phyloP scores from a whole-genome alignment of 331 rosid genomes.

The Pyracantha coccinea region DNA sequence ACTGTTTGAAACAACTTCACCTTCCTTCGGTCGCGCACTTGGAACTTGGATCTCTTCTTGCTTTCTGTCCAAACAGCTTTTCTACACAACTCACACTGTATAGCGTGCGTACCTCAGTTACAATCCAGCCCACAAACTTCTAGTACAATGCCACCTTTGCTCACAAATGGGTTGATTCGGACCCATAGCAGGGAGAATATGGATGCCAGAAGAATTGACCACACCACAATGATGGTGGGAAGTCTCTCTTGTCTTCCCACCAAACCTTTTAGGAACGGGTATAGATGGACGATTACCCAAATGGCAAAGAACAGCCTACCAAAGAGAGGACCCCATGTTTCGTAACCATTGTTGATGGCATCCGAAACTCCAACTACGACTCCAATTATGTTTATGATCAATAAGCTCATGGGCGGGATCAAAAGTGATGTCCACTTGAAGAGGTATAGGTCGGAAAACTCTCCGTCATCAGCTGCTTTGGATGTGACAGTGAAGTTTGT shows the following conservation, averaged over 20 bases:
- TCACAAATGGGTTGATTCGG: slow-evolving; percentile 71
- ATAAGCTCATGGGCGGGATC: slow-evolving; percentile 64
- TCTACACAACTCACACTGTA: slow-evolving; percentile 5
- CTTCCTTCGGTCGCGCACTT: not conserved
- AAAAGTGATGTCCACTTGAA: slow-evolving; percentile 70
- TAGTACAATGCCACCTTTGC: slow-evolving; percentile 47
- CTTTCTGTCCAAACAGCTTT: slow-evolving; percentile 1
- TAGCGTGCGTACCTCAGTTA: slow-evolving; percentile 23
- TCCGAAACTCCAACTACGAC: slow-evolving; percentile 64
- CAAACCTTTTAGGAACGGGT: slow-evolving; percentile 81
- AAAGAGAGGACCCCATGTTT: slow-evolving; percentile 70
- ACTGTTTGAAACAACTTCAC: not conserved
- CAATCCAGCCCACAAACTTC: slow-evolving; percentile 91
- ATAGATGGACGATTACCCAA: slow-evolving; percentile 75
- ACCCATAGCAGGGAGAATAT: slow-evolving; percentile 80
- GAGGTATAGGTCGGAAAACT: slow-evolving; percentile 39
- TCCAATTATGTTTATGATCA: slow-evolving; percentile 62
- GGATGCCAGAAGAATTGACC: slow-evolving; percentile 82
- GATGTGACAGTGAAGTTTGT: slow-evolving; percentile 59
- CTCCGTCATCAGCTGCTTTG: slow-evolving; percentile 43
- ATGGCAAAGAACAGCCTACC: slow-evolving; percentile 67
- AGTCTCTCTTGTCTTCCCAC: slow-evolving; percentile 55
- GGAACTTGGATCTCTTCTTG: not conserved
- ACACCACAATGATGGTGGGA: slow-evolving; percentile 77
- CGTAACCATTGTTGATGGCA: slow-evolving; percentile 73